Percentiles rank a stretch among this genome's conserved stretches.
These are phyloP conservation scores for Juglanconis juglandina DNA, from an alignment of 2,329 filamentous ascomycete species.

Conservation along the genomic window DNA sequence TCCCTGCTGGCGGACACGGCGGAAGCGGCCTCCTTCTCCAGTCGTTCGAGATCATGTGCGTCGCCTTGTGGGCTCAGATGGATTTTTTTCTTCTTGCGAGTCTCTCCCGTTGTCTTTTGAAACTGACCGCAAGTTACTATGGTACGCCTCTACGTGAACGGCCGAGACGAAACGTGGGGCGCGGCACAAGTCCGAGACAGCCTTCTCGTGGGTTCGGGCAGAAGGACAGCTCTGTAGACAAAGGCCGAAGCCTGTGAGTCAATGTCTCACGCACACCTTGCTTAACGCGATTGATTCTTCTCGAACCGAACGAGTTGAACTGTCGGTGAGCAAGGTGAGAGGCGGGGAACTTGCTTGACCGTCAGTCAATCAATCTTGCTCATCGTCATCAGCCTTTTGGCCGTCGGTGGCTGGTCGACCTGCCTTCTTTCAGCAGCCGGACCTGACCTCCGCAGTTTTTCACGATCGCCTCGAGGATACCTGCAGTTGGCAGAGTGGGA, in stretches of 20 bases:
- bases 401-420: constrained; percentile 14
- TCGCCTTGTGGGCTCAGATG: constrained; percentile 9
- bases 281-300: constrained; percentile 12
- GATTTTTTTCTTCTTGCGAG: not conserved
- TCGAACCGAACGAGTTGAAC: constrained; percentile 5
- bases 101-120: constrained; percentile 5
- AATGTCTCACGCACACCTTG: constrained; percentile 16
- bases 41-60: constrained; percentile 12
- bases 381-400: constrained; percentile 5
- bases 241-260: constrained; percentile 2
- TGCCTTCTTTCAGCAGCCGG: constrained; percentile 5
- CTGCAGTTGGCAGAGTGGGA: constrained; percentile 13
- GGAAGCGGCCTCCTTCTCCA: constrained; percentile 1
- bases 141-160: constrained; percentile 8
- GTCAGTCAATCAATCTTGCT: not conserved
- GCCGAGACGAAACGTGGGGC: constrained; percentile 19
- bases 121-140: constrained; percentile 17
- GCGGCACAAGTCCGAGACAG: constrained; percentile 19
- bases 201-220: constrained; percentile 18
- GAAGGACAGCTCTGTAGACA: constrained; percentile 10
- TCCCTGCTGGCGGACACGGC: constrained; percentile 8
- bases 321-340: constrained; percentile 17
- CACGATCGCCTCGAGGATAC: constrained; percentile 15
- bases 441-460: not conserved
- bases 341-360: not conserved